These are phyloP conservation scores for Penicillium sp. DNA, from an alignment of 2,329 filamentous ascomycete genomes.

Conservation along the genomic window DNA sequence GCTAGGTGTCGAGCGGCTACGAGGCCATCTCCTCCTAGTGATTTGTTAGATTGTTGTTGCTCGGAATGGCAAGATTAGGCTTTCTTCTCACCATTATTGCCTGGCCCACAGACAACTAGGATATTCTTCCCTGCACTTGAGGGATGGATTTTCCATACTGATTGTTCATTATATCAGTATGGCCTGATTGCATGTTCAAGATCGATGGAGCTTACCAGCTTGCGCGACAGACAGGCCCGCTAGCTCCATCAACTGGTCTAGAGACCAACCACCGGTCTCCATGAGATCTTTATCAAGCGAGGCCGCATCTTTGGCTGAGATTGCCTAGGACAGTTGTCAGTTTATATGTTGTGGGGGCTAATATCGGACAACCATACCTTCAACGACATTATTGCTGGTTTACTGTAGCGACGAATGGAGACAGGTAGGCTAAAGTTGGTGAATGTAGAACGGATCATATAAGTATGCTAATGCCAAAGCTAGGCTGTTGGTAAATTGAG, in stretches of 20 bases:
- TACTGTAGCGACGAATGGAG: constrained; percentile 26
- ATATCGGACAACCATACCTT: constrained; percentile 32
- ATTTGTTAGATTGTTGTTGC: neutral
- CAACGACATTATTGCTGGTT: constrained; percentile 42
- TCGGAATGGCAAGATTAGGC: neutral
- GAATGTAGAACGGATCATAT: constrained; percentile 30
- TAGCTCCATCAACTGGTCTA: constrained; percentile 97
- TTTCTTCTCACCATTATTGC: constrained; percentile 56
- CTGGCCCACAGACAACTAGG: constrained; percentile 87
- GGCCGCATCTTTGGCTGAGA: constrained; percentile 82
- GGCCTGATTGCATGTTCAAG: neutral
- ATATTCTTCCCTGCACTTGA: constrained; percentile 68
- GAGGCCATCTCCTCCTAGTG: constrained; percentile 81
- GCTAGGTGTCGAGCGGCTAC: constrained; percentile 89
- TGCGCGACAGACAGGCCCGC: constrained; percentile 92
- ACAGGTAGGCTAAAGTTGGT: constrained; percentile 14
- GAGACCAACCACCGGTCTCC: constrained; percentile 78
- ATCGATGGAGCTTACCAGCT: constrained; percentile 59
- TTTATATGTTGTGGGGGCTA: neutral
- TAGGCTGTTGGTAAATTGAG: neutral
- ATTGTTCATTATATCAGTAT: constrained; percentile 4
- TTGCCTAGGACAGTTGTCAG: constrained; percentile 59
- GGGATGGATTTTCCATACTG: constrained; percentile 84
- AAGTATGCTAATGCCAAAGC: neutral
- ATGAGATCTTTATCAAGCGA: constrained; percentile 93